phyloP scores from a whole-genome alignment of 2,329 filamentous ascomycete species.

The Bipolaris gigantea region DNA sequence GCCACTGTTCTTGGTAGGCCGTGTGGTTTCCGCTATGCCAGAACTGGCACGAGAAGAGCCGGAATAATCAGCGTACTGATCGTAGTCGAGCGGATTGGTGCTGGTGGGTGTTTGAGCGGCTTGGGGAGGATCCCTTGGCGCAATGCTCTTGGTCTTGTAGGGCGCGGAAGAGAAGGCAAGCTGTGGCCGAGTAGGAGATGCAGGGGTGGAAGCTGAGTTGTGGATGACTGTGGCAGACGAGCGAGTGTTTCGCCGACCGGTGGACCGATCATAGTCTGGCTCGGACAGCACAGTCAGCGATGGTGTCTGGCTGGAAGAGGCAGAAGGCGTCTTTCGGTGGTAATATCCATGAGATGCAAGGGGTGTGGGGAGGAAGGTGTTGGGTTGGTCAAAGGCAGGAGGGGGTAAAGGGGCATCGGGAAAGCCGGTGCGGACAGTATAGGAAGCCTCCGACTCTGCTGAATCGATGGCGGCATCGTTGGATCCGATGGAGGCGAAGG shows the following conservation, averaged over 20 bases:
- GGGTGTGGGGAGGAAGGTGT: slow-evolving; percentile 25
- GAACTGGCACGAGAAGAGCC: slow-evolving; percentile 27
- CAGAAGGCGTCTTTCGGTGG: slow-evolving; percentile 32
- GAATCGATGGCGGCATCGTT: slow-evolving; percentile 34
- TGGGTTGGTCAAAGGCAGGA: slow-evolving; percentile 16
- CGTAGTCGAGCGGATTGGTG: slow-evolving; percentile 25
- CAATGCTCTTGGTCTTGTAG: slow-evolving; percentile 26
- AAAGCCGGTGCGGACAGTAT: slow-evolving; percentile 36
- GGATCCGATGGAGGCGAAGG: slow-evolving; percentile 27
- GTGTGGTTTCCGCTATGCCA: slow-evolving; percentile 25
- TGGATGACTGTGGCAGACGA: slow-evolving; percentile 35
- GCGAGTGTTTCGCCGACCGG: slow-evolving; percentile 22
- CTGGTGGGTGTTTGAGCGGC: slow-evolving; percentile 16
- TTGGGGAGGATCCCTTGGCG: slow-evolving; percentile 18
- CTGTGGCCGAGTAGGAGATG: slow-evolving; percentile 24
- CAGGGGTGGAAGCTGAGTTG: slow-evolving; percentile 21
- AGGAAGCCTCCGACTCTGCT: slow-evolving; percentile 36
- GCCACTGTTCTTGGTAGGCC: slow-evolving; percentile 26
- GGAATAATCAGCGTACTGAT: slow-evolving; percentile 22
- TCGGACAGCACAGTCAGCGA: slow-evolving; percentile 37
- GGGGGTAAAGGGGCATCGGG: slow-evolving; percentile 34
- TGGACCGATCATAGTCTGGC: slow-evolving; percentile 34
- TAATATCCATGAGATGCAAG: slow-evolving; percentile 26
- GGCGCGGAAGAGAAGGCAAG: slow-evolving; percentile 14
- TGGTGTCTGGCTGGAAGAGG: slow-evolving; percentile 34